Evolutionary conservation across 2,329 filamentous ascomycete species (phyloP).

Genomic region (Cercospora sojina): DNA sequence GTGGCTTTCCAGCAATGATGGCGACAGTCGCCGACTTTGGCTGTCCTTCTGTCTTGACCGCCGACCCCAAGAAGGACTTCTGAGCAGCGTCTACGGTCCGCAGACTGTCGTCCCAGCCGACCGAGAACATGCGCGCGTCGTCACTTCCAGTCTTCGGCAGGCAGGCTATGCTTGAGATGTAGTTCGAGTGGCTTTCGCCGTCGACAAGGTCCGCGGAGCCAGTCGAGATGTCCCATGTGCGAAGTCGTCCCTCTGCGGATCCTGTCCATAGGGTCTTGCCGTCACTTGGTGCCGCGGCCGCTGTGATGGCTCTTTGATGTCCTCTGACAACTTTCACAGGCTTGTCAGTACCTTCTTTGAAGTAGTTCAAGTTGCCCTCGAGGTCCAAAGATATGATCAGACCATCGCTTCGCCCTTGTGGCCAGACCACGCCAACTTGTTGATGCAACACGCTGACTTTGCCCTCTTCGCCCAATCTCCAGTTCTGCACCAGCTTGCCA

Average conservation of each 20-base stretch:
- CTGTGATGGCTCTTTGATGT: constrained; percentile 88
- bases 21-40: constrained; percentile 70
- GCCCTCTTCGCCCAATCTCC: constrained; percentile 77
- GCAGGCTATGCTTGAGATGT: constrained; percentile 73
- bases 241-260: constrained; percentile 85
- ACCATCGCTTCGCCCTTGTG: constrained; percentile 75
- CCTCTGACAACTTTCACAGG: constrained; percentile 75
- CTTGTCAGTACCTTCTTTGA: constrained; percentile 67
- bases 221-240: constrained; percentile 73
- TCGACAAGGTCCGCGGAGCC: constrained; percentile 71
- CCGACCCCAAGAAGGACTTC: constrained; percentile 70
- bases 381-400: constrained; percentile 88
- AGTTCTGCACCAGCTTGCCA: constrained; percentile 74
- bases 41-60: constrained; percentile 70
- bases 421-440: constrained; percentile 93
- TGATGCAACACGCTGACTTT: constrained; percentile 73
- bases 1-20: constrained; percentile 53
- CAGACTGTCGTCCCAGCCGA: constrained; percentile 92
- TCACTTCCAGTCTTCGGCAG: constrained; percentile 41
- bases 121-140: constrained; percentile 66
- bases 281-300: constrained; percentile 60
- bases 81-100: constrained; percentile 73
- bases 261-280: constrained; percentile 76
- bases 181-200: constrained; percentile 80
- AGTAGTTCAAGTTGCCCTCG: constrained; percentile 85